These are phyloP conservation scores for Scortechinia acanthostroma DNA, from an alignment of 2,329 filamentous ascomycete species.

Conservation along the genomic window DNA sequence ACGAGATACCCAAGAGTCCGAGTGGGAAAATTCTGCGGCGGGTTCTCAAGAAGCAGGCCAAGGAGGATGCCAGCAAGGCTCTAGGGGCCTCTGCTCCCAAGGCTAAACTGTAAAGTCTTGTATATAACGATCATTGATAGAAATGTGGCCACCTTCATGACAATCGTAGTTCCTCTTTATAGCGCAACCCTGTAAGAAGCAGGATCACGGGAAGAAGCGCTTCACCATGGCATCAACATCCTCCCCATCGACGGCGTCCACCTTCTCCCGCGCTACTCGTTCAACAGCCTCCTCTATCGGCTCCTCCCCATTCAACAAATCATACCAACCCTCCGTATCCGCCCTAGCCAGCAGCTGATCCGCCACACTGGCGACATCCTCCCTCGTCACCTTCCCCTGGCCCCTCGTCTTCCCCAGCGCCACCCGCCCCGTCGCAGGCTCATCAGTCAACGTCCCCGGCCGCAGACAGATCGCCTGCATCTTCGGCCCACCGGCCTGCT, in stretches of 20 bases:
- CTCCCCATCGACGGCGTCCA: constrained; percentile 46
- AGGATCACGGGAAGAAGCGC: neutral
- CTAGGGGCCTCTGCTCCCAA: neutral
- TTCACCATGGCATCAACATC: constrained; percentile 11
- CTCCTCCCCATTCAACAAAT: constrained; percentile 44
- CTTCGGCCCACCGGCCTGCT: constrained; percentile 11
- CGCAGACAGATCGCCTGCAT: constrained; percentile 44
- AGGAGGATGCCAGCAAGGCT: neutral
- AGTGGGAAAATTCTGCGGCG: constrained; percentile 38
- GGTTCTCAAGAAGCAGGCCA: constrained; percentile 23
- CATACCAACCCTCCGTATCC: constrained; percentile 41
- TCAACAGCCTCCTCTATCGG: constrained; percentile 36
- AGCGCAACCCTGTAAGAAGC: no score
- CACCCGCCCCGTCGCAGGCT: constrained; percentile 33
- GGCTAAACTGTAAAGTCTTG: neutral
- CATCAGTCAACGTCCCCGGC: constrained; percentile 38
- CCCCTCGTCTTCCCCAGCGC: constrained; percentile 34
- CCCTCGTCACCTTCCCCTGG: constrained; percentile 37
- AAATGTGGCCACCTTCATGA: neutral
- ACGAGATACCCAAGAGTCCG: constrained; percentile 66
- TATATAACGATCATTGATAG: neutral
- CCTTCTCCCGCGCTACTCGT: constrained; percentile 35
- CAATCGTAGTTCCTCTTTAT: constrained; percentile 1
- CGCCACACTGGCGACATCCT: constrained; percentile 50
- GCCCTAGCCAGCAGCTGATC: constrained; percentile 39